Conservation (phyloP, 1,139 yeast genomes). For the Candida sp. region DNA sequence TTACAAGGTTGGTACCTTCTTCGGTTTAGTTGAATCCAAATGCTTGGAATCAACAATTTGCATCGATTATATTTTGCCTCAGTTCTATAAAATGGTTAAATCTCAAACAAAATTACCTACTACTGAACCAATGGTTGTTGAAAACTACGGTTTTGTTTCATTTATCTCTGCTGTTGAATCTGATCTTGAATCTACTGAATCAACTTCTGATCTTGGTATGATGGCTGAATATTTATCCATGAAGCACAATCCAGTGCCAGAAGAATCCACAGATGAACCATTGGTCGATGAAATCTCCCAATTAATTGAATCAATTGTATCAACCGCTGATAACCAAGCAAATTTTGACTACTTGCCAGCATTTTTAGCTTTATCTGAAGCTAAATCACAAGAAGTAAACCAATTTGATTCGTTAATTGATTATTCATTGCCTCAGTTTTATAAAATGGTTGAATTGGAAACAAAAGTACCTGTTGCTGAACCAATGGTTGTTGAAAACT, state of each 20-base stretch:
- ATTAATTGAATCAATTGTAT: not conserved
- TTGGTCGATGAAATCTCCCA: not conserved
- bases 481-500: no score
- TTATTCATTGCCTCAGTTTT: no score
- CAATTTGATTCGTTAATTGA: no score
- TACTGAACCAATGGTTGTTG: not conserved
- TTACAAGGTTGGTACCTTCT: not conserved
- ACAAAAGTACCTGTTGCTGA: no score
- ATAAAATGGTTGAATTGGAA: no score
- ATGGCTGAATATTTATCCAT: not conserved
- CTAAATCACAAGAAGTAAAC: no score
- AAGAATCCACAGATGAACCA: not conserved
- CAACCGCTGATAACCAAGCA: not conserved
- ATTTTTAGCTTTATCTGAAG: not conserved
- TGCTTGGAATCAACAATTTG: not conserved
- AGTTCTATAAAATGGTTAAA: not conserved
- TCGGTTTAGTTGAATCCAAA: not conserved
- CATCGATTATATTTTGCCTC: not conserved
- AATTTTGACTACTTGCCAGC: not conserved
- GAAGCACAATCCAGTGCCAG: not conserved
- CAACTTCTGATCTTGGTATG: not conserved
- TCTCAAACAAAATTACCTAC: not conserved
- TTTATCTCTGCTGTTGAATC: not conserved
- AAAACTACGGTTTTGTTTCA: not conserved
- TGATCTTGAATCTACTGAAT: not conserved